Conservation (phyloP, 495 filamentous ascomycete genomes). For the Jackrogersella multiformis region DNA sequence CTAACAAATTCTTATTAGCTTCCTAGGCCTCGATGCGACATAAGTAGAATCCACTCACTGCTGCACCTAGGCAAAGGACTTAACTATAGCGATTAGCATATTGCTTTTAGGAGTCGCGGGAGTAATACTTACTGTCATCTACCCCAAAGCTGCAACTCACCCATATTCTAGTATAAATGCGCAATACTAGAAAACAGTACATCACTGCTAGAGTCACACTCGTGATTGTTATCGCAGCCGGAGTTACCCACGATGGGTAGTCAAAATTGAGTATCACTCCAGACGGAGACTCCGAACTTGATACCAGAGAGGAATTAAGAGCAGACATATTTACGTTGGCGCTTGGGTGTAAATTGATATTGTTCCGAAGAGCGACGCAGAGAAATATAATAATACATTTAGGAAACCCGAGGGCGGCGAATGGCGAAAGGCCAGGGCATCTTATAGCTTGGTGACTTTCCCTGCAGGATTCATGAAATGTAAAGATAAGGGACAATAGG, state of each 20-base stretch:
- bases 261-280: not conserved
- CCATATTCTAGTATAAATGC: not conserved
- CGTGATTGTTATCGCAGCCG: not conserved
- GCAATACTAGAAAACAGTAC: not conserved
- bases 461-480: too few relatives aligned
- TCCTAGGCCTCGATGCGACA: not conserved
- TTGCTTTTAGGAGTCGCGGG: not conserved
- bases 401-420: not conserved
- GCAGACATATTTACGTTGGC: not conserved
- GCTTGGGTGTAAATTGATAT: not conserved
- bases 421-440: not conserved
- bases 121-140: not conserved
- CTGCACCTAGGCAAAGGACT: not conserved
- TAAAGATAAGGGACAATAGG: too few relatives aligned
- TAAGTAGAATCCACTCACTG: not conserved
- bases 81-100: not conserved
- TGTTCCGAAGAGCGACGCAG: not conserved
- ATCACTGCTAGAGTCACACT: not conserved
- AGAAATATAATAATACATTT: not conserved
- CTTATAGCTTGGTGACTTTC: too few relatives aligned
- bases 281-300: not conserved
- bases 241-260: not conserved
- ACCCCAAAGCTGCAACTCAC: not conserved
- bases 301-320: not conserved
- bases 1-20: not conserved